Evolutionary conservation across 768 basidiomycete genomes (phyloP).

Genomic region (Suillus sp.): DNA sequence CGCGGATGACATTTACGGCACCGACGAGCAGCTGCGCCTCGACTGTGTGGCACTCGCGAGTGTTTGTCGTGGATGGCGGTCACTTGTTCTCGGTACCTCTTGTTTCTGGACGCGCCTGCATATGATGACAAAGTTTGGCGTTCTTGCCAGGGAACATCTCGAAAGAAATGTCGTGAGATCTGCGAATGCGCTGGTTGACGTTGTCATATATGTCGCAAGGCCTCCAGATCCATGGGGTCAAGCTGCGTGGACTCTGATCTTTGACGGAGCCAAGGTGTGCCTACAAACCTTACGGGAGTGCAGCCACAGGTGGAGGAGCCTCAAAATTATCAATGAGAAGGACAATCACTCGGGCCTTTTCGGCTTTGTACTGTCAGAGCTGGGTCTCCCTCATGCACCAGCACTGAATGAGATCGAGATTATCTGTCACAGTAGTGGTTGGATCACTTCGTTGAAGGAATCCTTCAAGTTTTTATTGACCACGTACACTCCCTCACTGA

Average conservation of each 20-base stretch:
- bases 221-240: neutral
- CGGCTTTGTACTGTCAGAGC: neutral
- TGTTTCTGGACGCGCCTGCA: constrained; percentile 2
- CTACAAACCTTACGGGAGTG: neutral
- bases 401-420: neutral
- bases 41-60: neutral
- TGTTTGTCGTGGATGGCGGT: constrained; percentile 4
- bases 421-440: neutral
- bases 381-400: neutral
- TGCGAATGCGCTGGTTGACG: neutral
- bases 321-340: neutral
- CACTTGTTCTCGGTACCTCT: neutral
- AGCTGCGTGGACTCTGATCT: neutral
- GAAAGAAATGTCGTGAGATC: neutral
- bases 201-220: constrained; percentile 2
- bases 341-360: neutral
- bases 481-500: neutral
- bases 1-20: neutral
- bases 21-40: neutral
- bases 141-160: neutral
- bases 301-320: constrained; percentile 1
- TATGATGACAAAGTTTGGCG: neutral
- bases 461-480: neutral
- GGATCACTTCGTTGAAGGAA: neutral
- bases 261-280: neutral